phyloP scores from a whole-genome alignment of 345 rosid species.

The Raphanus raphanistrum region DNA sequence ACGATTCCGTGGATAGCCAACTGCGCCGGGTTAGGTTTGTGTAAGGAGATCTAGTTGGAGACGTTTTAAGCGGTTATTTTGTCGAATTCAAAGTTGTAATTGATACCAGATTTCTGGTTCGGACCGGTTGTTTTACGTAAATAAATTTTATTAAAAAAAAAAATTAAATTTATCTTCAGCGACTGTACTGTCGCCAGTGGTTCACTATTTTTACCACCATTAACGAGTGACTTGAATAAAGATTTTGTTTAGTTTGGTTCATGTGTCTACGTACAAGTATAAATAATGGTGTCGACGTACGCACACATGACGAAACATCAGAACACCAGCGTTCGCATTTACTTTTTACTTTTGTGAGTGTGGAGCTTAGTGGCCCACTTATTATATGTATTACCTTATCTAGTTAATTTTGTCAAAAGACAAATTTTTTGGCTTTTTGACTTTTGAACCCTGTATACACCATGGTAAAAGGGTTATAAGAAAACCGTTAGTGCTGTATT shows the following conservation, averaged over 20 bases:
- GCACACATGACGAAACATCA: constrained; percentile 1
- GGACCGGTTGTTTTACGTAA: too few species aligned
- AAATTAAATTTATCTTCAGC: too few species aligned
- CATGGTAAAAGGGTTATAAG: background rate
- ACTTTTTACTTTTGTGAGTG: background rate
- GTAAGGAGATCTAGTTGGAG: too few species aligned
- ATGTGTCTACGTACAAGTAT: background rate
- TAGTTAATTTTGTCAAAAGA: constrained; percentile 6
- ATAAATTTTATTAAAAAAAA: too few species aligned
- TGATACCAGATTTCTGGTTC: too few species aligned
- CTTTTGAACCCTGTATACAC: background rate
- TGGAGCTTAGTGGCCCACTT: background rate
- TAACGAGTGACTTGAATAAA: background rate
- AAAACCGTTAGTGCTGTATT: background rate
- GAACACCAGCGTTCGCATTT: background rate
- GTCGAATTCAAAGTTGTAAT: too few species aligned
- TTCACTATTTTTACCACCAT: background rate
- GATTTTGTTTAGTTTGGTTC: background rate
- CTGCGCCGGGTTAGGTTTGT: too few species aligned
- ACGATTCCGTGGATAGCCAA: too few species aligned
- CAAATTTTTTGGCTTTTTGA: constrained; percentile 3
- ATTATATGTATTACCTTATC: background rate
- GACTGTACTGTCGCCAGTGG: background rate
- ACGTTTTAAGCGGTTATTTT: too few species aligned
- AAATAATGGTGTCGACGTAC: constrained; percentile 4